These are phyloP conservation scores for Fusarium irregulare DNA, from an alignment of 2,329 filamentous ascomycete species.

Conservation along the genomic window DNA sequence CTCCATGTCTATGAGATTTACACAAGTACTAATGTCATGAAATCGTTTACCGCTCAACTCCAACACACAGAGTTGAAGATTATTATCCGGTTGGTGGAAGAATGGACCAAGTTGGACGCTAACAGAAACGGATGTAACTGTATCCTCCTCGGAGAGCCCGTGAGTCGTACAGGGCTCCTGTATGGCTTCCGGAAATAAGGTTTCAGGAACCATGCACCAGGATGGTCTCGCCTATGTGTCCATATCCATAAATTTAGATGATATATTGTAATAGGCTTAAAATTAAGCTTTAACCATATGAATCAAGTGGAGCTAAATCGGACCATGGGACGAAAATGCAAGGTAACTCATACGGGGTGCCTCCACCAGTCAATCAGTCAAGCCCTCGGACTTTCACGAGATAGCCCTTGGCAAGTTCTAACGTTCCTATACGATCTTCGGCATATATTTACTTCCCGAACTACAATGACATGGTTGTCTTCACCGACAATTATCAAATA, in stretches of 20 bases:
- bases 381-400: neutral
- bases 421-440: neutral
- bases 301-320: neutral
- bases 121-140: neutral
- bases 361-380: neutral
- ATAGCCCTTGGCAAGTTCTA: neutral
- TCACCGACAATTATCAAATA: neutral
- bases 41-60: neutral
- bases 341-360: neutral
- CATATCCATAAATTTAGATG: neutral
- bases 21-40: neutral
- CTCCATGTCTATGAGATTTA: neutral
- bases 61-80: neutral
- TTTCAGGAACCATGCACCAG: neutral
- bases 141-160: neutral
- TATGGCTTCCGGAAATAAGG: neutral
- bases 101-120: neutral
- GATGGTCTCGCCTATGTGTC: neutral
- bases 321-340: neutral
- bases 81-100: neutral
- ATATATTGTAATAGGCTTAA: neutral
- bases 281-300: neutral
- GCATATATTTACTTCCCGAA: neutral
- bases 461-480: neutral
- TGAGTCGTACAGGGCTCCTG: neutral